Percentiles rank a stretch among this genome's conserved stretches.
Evolutionary conservation across 2,329 filamentous ascomycete genomes (phyloP).

Genomic region (Pseudopithomyces maydicus): DNA sequence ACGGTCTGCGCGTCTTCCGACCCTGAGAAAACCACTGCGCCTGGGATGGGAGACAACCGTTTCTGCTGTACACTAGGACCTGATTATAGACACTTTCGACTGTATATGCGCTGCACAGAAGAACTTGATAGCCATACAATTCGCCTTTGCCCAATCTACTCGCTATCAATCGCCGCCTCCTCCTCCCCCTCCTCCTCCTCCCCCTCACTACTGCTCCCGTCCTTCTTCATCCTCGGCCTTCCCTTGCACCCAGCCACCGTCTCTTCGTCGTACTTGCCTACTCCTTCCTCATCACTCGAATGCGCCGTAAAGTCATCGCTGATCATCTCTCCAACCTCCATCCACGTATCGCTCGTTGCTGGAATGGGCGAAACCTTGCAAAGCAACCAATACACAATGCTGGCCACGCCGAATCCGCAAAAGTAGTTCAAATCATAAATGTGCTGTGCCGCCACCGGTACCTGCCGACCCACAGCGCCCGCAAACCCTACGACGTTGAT

Average conservation of each 20-base stretch:
- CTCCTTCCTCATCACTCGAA: conserved; percentile 21
- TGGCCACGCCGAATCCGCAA: conserved; percentile 75
- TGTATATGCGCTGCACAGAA: conserved; percentile 26
- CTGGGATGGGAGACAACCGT: too few species aligned
- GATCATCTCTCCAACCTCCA: conserved; percentile 67
- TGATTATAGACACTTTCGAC: conserved; percentile 32
- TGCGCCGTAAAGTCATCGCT: conserved; percentile 33
- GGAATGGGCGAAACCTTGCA: conserved; percentile 74
- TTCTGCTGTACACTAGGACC: conserved; percentile 41
- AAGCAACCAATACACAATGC: conserved; percentile 69
- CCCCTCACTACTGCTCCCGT: not conserved
- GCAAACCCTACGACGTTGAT: conserved; percentile 93
- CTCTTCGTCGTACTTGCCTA: conserved; percentile 31
- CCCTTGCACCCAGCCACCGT: conserved; percentile 23
- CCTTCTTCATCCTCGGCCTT: conserved; percentile 7
- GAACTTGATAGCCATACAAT: not conserved
- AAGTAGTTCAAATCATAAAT: conserved; percentile 95
- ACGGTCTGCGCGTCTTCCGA: conserved; percentile 55
- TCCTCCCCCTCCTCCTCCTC: not conserved
- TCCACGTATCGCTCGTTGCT: conserved; percentile 75
- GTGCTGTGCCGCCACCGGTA: conserved; percentile 80
- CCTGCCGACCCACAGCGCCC: conserved; percentile 72
- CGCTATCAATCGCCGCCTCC: not conserved
- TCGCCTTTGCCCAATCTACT: too few species aligned
- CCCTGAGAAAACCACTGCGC: conserved; percentile 33